Conservation (phyloP, 2,329 filamentous ascomycete genomes). For the Sporothrix pseudoabietina region DNA sequence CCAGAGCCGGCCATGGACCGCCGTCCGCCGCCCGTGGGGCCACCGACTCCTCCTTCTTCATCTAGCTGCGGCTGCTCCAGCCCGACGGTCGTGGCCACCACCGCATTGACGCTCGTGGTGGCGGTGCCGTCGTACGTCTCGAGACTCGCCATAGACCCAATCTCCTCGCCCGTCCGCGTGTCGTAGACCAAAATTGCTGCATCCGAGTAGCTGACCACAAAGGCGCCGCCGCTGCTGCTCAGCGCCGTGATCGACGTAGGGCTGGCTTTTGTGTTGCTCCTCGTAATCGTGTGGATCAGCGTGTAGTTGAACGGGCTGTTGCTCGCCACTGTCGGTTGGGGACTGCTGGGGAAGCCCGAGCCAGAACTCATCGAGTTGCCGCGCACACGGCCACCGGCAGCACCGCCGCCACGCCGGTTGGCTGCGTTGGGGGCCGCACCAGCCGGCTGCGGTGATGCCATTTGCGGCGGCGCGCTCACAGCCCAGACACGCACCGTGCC, state of each 20-base stretch:
- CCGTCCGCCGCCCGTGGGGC: constrained; percentile 71
- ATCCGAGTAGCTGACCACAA: constrained; percentile 91
- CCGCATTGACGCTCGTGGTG: constrained; percentile 81
- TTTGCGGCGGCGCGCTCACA: constrained; percentile 84
- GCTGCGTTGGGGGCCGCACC: constrained; percentile 39
- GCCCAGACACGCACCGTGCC: constrained; percentile 93
- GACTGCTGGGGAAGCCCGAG: constrained; percentile 85
- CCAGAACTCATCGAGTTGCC: constrained; percentile 94
- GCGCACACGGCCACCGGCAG: constrained; percentile 69
- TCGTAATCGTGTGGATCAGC: constrained; percentile 81
- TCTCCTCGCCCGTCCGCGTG: constrained; percentile 85
- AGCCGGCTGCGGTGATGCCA: constrained; percentile 76
- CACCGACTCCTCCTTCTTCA: constrained; percentile 72
- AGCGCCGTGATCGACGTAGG: constrained; percentile 93
- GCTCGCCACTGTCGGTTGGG: constrained; percentile 84
- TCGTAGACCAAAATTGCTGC: constrained; percentile 90
- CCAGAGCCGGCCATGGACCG: constrained; percentile 68
- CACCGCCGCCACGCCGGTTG: constrained; percentile 58
- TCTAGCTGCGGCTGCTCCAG: constrained; percentile 73
- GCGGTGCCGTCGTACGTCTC: constrained; percentile 89
- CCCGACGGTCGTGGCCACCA: constrained; percentile 82
- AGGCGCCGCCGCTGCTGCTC: constrained; percentile 78
- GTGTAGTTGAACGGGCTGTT: constrained; percentile 85
- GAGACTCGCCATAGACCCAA: constrained; percentile 87
- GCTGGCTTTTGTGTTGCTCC: constrained; percentile 67